Base-by-base conservation (phyloP, 2,329 filamentous ascomycete genomes). In the Sordariomycetes sp. region DNA sequence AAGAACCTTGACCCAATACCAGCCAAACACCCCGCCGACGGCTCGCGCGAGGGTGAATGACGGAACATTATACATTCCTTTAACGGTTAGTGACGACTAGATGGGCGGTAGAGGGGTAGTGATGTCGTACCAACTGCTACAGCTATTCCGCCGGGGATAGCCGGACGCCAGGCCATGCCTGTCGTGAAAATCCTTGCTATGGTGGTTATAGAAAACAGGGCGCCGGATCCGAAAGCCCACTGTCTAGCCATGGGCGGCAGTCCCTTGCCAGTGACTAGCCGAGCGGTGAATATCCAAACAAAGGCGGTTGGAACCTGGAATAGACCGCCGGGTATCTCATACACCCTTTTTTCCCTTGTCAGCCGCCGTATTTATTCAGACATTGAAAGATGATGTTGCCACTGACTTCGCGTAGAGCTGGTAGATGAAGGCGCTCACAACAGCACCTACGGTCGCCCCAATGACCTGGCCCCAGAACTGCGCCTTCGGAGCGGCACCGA, bases 391-490 rank as follows among this genome's bases (percentile, higher is more conserved):
- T 25, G 13, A 28, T 42, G 15, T 10, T 10, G 42, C n/a, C 5
- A 48, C 42, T 22, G 42, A 48, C 42, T 22, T 48, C 2, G 90
- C 92, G 66, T 99, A 99, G 15, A 97, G 75, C 59, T 85, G 85
- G 69, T 99, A 99, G 2, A 97, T 86, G 2, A 87, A 80, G 0
- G 92, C 90, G 59, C 87, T 92, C 6, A 95, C 79, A 12, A 97
- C 78, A 1, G 94, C 91, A 1, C 94, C 94, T 2, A 89, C 84
- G 0, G 89, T 86, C 39, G 87, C 89, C 4, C 94, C 94, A 56
- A 99, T 91, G 22, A 97, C 82, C 67, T 99, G 94, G 1, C 94
- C 94, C 78, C 89, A 96, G 68, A 99, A 99, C 65, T 99, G 94
- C 0, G 94, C 94, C 64, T 88, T 94, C 0, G 94, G 94, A 3